Evolutionary conservation across 805 yeast species (phyloP).

Genomic region (Cyberlindnera japonica): DNA sequence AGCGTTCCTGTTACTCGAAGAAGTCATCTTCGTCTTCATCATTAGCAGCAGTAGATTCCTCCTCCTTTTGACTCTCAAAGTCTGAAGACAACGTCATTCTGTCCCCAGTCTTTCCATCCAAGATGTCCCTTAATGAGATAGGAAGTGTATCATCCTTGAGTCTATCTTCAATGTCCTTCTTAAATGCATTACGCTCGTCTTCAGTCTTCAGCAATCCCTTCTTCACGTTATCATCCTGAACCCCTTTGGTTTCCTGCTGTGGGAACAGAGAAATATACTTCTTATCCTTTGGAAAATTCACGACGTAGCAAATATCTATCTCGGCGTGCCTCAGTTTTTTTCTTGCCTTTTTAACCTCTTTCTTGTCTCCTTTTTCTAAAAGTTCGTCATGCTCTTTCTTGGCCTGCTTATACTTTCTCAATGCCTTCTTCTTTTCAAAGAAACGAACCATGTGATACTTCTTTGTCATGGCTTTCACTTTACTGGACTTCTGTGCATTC

Average conservation of each 20-base stretch:
- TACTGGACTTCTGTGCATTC: constrained; percentile 40
- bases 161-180: constrained; percentile 48
- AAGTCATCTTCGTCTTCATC: constrained; percentile 28
- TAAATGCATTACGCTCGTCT: constrained; percentile 42
- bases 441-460: constrained; percentile 93
- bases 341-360: constrained; percentile 43
- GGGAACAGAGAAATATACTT: constrained; percentile 82
- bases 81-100: constrained; percentile 15
- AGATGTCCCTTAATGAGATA: constrained; percentile 46
- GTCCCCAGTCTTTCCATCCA: constrained; percentile 32
- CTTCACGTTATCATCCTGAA: constrained; percentile 23
- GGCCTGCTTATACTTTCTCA: constrained; percentile 56
- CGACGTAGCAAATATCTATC: constrained; percentile 69
- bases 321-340: constrained; percentile 53
- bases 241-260: constrained; percentile 32
- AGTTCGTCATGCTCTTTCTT: constrained; percentile 31
- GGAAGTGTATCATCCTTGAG: constrained; percentile 54
- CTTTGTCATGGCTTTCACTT: constrained; percentile 51
- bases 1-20: constrained; percentile 29
- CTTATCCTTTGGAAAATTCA: constrained; percentile 71
- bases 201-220: constrained; percentile 42
- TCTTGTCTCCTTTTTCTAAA: constrained; percentile 34
- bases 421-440: constrained; percentile 84
- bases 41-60: constrained; percentile 23
- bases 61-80: constrained; percentile 17